Evolutionary conservation across 176 grass and related monocot genomes (phyloP), one percentile per base, ranked within the genome.

Genomic region (Guadua angustifolia): DNA sequence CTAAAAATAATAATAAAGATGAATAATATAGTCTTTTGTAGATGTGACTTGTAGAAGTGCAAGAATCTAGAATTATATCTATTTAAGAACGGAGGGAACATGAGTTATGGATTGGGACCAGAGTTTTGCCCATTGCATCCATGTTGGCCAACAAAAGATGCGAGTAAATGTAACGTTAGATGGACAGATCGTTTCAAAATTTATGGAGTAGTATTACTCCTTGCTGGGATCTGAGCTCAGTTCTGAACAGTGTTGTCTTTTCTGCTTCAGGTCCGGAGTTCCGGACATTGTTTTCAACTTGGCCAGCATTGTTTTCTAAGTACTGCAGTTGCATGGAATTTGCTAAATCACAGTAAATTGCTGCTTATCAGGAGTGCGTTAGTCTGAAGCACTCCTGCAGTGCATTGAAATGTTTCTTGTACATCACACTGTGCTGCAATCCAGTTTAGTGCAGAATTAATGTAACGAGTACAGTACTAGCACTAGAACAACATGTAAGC

Each of bases 101-200:
- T 71, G 58, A 33, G 63, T 45, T 43, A 21, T 49, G 56, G 71
- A 56, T 60, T 47, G 79, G 79, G 84, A 79, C 88, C 79, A 59
- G 66, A 49, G 4, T 21, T 66, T 38, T 53, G 50, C 46, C 14
- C 49, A 65, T 77, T 56, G 66, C 86, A 73, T 79, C 83, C 86
- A 65, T 83, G 71, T 49, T 56, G 57, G 33, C 55, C 88, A 69
- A 19, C 71, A 21, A 13, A 64, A 74, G 59, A 66, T 81, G 59
- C 19, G 8, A 66, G 45, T 66, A 66, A 66, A 66, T 73, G 73
- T 33, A 22, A 3, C 69, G 65, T 75, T 64, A 73, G 76, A 21
- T 26, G 73, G 77, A 75, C 43, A 74, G 32, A 66, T 40, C 82
- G 52, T 75, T 42, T 75, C 71, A 24, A 66, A 53, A 65, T 66